Evolutionary conservation across 2,329 filamentous ascomycete genomes (phyloP), one percentile per base, ranked within the genome.

Genomic region (Ophiostoma montium): DNA sequence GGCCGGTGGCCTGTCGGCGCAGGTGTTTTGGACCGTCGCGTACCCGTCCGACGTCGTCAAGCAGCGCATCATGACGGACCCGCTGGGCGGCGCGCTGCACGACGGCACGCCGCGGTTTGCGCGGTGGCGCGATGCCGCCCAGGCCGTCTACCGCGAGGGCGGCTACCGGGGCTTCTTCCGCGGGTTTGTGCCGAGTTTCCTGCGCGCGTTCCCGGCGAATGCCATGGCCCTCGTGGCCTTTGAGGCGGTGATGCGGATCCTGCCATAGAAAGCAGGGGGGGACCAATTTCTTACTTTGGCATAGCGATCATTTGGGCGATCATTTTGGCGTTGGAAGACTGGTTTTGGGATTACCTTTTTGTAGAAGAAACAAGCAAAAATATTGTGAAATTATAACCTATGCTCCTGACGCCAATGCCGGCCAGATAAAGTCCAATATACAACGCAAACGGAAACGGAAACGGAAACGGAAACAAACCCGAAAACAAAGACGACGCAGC

Each of bases 61-160:
- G 73, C 90, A 96, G 70, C 76, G 88, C 31, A 84, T 98, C 62
- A 96, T 98, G 92, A 95, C 90, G 13, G 92, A 96, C 65, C 80
- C 86, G 5, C 68, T 96, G 47, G 89, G 84, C 1, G 82, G 83
- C 1, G 70, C 69, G 1, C 65, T 89, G 12, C 70, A 72, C 16
- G 83, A 87, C 56, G 80, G 84, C 10, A 70, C 74, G 51, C 75
- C 79, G 53, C 76, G 70, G 56, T 96, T 89, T 61, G 70, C 67
- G 12, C 68, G 72, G 46, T 96, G 92, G 92, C 78, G 73, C 61
- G 79, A 90, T 57, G 92, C 90, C 0, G 90, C 86, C 0, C 69
- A 62, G 47, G 76, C 83, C 0, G 84, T 96, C 2, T 94, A 84
- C 59, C 70, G 70, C 44, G 88, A 95, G 61, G 68, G 67, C 44